Evolutionary conservation across 129 eudicot genomes (phyloP), one percentile per base, ranked within the genome.

Genomic region (Tanacetum coccineum): DNA sequence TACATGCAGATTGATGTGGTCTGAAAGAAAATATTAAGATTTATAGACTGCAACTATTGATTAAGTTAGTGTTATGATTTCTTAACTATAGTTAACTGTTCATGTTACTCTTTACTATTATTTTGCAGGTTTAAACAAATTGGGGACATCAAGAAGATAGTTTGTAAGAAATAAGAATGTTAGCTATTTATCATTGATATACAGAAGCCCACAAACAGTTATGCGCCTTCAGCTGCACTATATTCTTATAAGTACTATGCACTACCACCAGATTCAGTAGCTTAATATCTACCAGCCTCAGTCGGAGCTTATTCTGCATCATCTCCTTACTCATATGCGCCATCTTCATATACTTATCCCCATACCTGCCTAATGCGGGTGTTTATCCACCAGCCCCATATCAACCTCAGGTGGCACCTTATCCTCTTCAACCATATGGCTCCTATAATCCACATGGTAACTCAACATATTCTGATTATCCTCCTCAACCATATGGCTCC

Each of bases 281-380:
- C 45, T 39, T 19, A 86, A n/a, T 71, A 77, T 65, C 49, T 68
- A 13, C 36, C 5, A 28, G 36, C 73, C 63, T 21, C 77, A 42
- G 58, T 18, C 72, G 28, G 28, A 25, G 28, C 28, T 25, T 25
- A 25, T 64, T 22, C 75, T 3, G 49, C 71, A 13, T 72, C 73
- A 39, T 63, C 65, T 25, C 28, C 28, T 25, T 25, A 25, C 4
- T 28, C 36, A 46, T 77, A 72, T 52, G 75, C 71, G 58, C 78
- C 76, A 62, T 62, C 74, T 47, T 66, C 67, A 1, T 70, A 66
- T 1, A 74, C 77, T 65, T 77, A 15, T 76, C 86, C 9, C 44
- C 85, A 6, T 79, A 85, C 56, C 96, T 92, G 28, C 84, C 83
- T 26, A 72, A 45, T 64, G 25, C 88, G n/a, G 68, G 82, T 39